phyloP scores from a whole-genome alignment of 1,139 yeast genomes.

The Zygosaccharomyces sapae region DNA sequence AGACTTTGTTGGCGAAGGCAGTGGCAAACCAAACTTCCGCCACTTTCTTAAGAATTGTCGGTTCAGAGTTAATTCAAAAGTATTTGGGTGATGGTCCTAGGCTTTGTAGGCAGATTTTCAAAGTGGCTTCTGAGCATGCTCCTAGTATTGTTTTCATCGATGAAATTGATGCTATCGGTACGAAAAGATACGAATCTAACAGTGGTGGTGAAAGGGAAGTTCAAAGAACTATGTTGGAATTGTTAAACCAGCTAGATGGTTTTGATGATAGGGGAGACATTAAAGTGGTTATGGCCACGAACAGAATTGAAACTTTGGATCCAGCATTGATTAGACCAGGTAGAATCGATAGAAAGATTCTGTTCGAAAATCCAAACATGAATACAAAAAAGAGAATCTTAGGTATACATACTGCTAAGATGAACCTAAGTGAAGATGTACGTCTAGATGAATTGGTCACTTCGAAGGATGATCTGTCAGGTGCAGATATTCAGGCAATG shows the following conservation, averaged over 20 bases:
- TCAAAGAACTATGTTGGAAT: slow-evolving; percentile 97
- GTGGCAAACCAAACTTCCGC: slow-evolving; percentile 98
- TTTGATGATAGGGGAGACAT: slow-evolving; percentile 98
- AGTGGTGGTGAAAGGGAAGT: slow-evolving; percentile 98
- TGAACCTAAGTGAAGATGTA: slow-evolving; percentile 86
- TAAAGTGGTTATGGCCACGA: slow-evolving; percentile 98
- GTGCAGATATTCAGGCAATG: slow-evolving; percentile 98
- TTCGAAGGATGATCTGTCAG: slow-evolving; percentile 90
- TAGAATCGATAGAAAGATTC: slow-evolving; percentile 93
- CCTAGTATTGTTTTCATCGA: slow-evolving; percentile 98
- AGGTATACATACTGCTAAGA: slow-evolving; percentile 88
- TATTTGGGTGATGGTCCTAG: slow-evolving; percentile 98
- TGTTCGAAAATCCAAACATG: slow-evolving; percentile 94
- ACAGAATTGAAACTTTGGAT: slow-evolving; percentile 89
- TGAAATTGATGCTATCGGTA: slow-evolving; percentile 98
- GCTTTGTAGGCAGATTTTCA: slow-evolving; percentile 89
- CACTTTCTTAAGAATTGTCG: slow-evolving; percentile 91
- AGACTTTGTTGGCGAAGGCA: slow-evolving; percentile 93
- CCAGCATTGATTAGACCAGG: slow-evolving; percentile 99
- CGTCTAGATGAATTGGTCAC: slow-evolving; percentile 86
- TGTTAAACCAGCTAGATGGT: slow-evolving; percentile 94
- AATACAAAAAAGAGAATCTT: slow-evolving; percentile 90
- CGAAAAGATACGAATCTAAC: slow-evolving; percentile 91
- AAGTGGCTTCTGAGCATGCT: slow-evolving; percentile 94
- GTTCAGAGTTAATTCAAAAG: slow-evolving; percentile 94